phyloP scores from a whole-genome alignment of 805 yeast species.

The Metschnikowia picachoensis region DNA sequence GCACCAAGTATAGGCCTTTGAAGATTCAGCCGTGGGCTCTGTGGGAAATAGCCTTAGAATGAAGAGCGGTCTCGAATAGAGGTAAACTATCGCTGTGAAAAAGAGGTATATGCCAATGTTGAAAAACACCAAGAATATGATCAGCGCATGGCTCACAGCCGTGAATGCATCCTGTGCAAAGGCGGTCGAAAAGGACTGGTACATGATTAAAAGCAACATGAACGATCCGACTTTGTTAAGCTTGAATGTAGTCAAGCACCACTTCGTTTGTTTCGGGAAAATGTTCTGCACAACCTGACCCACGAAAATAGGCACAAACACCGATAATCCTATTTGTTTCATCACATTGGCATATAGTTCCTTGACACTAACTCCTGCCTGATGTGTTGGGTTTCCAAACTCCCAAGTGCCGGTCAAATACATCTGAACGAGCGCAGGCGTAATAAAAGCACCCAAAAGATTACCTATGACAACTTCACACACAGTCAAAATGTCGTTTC shows the following conservation, averaged over 20 bases:
- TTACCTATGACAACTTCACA: slow-evolving; percentile 88
- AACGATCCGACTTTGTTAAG: slow-evolving; percentile 73
- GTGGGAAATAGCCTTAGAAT: slow-evolving; percentile 39
- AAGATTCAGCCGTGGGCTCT: slow-evolving; percentile 45
- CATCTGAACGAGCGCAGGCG: slow-evolving; percentile 82
- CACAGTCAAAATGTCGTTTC: slow-evolving; percentile 71
- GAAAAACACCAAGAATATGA: slow-evolving; percentile 77
- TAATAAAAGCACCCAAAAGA: slow-evolving; percentile 77
- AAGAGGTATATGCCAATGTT: slow-evolving; percentile 76
- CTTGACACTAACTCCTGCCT: slow-evolving; percentile 46
- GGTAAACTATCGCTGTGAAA: slow-evolving; percentile 63
- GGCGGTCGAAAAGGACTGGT: slow-evolving; percentile 80
- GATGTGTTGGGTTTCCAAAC: slow-evolving; percentile 70
- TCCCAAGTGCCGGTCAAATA: slow-evolving; percentile 56
- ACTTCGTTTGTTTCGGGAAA: slow-evolving; percentile 60
- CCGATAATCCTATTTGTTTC: slow-evolving; percentile 82
- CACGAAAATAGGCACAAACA: slow-evolving; percentile 81
- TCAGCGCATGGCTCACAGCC: slow-evolving; percentile 60
- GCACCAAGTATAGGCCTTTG: slow-evolving; percentile 42
- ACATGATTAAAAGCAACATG: slow-evolving; percentile 75
- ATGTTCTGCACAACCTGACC: slow-evolving; percentile 79
- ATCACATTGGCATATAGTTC: slow-evolving; percentile 69
- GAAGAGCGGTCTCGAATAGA: slow-evolving; percentile 57
- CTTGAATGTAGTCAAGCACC: slow-evolving; percentile 53
- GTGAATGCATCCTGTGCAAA: slow-evolving; percentile 79